Base-by-base conservation (phyloP, 352 stramenopile species). In the Phytophthora boehmeriae region DNA sequence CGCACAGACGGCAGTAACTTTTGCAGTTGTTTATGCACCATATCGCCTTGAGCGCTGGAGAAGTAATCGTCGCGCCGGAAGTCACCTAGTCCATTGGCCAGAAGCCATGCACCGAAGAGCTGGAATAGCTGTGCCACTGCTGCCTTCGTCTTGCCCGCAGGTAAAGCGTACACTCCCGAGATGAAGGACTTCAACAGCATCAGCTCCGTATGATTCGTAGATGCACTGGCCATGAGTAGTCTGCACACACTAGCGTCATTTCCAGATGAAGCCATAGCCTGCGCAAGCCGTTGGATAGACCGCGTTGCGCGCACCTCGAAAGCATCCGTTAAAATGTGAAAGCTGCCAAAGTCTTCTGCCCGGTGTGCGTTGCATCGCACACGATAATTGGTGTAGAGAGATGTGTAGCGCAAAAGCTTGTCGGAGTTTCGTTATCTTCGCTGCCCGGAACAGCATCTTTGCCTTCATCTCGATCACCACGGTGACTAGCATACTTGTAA, bases 41-140 rank as follows among this genome's bases (percentile, higher is more conserved):
- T 72, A 27, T 76, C 74, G 2, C 63, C 76, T 46, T 83, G 76
- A 0, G 30, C 28, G 13, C 59, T 73, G 17, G 67, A 76, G 28
- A 86, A n/a, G 61, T 82, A 86, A 49, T 80, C 62, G 59, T 75
- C 22, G 11, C 74, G 70, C n/a, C 73, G 75, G 59, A 88, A 85
- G 23, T 80, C 73, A 38, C 73, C 75, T 9, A 88, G 30, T 36
- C 63, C 65, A 11, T 70, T 63, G 23, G 58, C 59, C 25, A 88
- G 65, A 23, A 84, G 51, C 46, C 64, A 85, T 5, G 75, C 54
- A 1, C 60, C 75, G 27, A 84, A 74, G 8, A 88, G 65, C 25
- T 68, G 51, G 22, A 70, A 78, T n/a, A 83, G 58, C 10, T 72
- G 32, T 8, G 57, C 54, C 20, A 84, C 67, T 6, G 66, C 71